Conservation (phyloP, 1,139 yeast species). For the Protomyces inouyei region DNA sequence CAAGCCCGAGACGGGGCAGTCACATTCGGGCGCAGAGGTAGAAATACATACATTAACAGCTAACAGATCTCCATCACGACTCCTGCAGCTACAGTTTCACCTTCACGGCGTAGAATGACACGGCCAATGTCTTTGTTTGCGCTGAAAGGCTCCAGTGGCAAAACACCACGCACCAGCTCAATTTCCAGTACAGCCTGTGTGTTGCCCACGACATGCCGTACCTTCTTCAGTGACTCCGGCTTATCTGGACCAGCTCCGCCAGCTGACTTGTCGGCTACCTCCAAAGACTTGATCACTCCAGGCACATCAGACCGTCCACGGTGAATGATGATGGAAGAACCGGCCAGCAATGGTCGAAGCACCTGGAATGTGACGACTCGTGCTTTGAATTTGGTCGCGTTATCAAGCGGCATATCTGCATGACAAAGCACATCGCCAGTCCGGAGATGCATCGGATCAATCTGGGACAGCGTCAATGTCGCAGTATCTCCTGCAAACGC, state of each 20-base stretch:
- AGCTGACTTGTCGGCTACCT: slow-evolving; percentile 48
- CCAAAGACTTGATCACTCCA: slow-evolving; percentile 57
- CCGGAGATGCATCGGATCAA: slow-evolving; percentile 52
- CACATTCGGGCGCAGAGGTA: background rate
- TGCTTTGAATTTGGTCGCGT: slow-evolving; percentile 52
- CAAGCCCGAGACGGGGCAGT: background rate
- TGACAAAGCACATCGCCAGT: slow-evolving; percentile 71
- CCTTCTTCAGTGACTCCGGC: background rate
- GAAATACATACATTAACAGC: too few relatives aligned
- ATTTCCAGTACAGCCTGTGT: slow-evolving; percentile 70
- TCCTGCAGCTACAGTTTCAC: slow-evolving; percentile 86
- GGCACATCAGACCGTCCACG: slow-evolving; percentile 76
- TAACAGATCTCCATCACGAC: slow-evolving; percentile 34
- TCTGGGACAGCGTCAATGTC: slow-evolving; percentile 53
- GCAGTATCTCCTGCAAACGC: slow-evolving; percentile 71
- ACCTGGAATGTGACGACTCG: slow-evolving; percentile 64
- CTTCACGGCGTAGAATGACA: slow-evolving; percentile 78
- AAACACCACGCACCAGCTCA: slow-evolving; percentile 47
- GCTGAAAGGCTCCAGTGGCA: slow-evolving; percentile 59
- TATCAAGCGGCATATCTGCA: slow-evolving; percentile 47
- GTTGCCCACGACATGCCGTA: slow-evolving; percentile 48
- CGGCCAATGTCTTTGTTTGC: slow-evolving; percentile 69
- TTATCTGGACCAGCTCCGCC: slow-evolving; percentile 36
- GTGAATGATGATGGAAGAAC: slow-evolving; percentile 76
- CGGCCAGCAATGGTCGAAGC: slow-evolving; percentile 69